A percentile compares a stretch with the other conserved stretches of the same genome.
Conservation (phyloP, 2,329 filamentous ascomycete species). For the Clarireedia homoeocarpa region DNA sequence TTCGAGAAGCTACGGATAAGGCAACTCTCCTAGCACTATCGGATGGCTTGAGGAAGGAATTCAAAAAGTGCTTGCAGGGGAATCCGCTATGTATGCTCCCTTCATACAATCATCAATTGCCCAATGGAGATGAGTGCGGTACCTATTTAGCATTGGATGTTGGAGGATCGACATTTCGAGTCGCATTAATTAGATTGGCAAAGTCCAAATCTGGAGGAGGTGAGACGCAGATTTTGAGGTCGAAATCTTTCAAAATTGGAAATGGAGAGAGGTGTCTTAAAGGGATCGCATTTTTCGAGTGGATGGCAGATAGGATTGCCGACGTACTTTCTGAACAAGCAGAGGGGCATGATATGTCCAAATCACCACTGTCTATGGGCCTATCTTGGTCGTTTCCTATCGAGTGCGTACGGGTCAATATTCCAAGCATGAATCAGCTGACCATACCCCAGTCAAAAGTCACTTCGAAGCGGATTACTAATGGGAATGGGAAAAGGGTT, state of each 20-base stretch:
- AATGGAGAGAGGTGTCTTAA: conserved; percentile 46
- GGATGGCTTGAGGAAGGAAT: conserved; percentile 45
- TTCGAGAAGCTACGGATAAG: conserved; percentile 41
- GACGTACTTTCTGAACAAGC: conserved; percentile 45
- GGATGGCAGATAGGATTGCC: conserved; percentile 55
- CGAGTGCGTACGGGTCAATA: conserved; percentile 41
- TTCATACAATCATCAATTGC: conserved; percentile 57
- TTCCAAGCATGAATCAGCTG: conserved; percentile 20
- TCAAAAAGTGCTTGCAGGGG: conserved; percentile 42
- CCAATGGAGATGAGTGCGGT: conserved; percentile 50
- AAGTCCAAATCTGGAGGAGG: conserved; percentile 36
- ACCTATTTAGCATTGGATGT: conserved; percentile 58
- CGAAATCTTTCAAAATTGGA: conserved; percentile 49
- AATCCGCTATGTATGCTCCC: conserved; percentile 56
- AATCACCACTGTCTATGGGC: conserved; percentile 45
- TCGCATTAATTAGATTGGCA: conserved; percentile 53
- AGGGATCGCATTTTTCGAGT: conserved; percentile 57
- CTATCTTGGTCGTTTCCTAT: conserved; percentile 65
- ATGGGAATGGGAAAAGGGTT: conserved; percentile 61
- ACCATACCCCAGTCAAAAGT: conserved; percentile 49
- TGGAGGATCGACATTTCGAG: conserved; percentile 60
- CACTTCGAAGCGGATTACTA: conserved; percentile 50
- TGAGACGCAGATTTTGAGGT: conserved; percentile 45
- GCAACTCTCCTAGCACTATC: conserved; percentile 38
- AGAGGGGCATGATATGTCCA: conserved; percentile 30